Conservation (phyloP, 108 stramenopile genomes). For the Mediolabrus comicus region DNA sequence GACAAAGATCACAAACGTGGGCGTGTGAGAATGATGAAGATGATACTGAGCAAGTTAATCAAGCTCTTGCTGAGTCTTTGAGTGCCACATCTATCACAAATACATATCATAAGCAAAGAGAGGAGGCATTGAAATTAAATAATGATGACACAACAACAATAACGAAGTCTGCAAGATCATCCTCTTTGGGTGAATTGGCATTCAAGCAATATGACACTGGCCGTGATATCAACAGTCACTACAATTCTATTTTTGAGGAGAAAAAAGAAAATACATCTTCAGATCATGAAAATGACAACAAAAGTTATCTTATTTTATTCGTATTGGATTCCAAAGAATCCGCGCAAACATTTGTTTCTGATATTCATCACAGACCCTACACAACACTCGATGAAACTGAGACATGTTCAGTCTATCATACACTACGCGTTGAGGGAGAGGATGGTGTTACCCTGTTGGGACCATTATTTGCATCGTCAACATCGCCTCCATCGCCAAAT, state of each 20-base stretch:
- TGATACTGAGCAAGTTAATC: neutral
- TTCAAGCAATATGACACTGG: neutral
- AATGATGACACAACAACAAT: neutral
- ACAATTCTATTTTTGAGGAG: conserved; percentile 7
- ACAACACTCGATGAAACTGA: conserved; percentile 69
- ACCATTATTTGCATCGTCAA: conserved; percentile 64
- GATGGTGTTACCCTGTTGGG: conserved; percentile 60
- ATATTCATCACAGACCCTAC: conserved; percentile 68
- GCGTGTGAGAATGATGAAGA: conserved; percentile 14
- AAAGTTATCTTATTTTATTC: conserved; percentile 55
- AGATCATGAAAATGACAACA: conserved; percentile 9
- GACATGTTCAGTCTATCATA: conserved; percentile 56
- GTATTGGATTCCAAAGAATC: conserved; percentile 53
- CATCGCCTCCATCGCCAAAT: conserved; percentile 19
- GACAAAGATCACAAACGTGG: conserved; percentile 38
- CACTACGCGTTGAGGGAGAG: conserved; percentile 55
- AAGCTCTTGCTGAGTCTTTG: neutral
- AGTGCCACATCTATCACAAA: conserved; percentile 4
- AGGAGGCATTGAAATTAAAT: neutral
- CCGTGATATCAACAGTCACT: neutral
- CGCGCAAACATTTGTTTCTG: conserved; percentile 57
- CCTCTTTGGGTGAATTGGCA: conserved; percentile 20
- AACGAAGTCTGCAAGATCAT: conserved; percentile 12
- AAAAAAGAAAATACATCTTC: conserved; percentile 10
- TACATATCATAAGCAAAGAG: neutral